Conservation (phyloP, 2,329 filamentous ascomycete genomes). For the Alternaria consortialis region DNA sequence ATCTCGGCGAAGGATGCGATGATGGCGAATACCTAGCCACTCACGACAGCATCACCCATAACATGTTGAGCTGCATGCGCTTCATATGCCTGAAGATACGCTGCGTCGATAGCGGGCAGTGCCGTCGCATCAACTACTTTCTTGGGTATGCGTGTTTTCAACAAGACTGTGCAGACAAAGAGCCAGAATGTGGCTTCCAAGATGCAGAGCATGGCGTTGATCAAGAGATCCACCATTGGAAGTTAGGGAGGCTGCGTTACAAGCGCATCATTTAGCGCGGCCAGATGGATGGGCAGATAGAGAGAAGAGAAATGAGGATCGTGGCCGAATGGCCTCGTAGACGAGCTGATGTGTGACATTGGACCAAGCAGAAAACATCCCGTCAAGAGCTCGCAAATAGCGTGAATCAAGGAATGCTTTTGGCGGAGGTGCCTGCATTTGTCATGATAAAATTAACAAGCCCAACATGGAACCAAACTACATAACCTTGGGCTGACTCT, state of each 20-base stretch:
- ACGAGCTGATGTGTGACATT: background rate
- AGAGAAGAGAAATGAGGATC: background rate
- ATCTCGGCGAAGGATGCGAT: too few species aligned
- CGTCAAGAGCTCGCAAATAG: background rate
- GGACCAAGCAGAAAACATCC: background rate
- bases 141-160: too few species aligned
- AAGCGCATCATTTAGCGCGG: background rate
- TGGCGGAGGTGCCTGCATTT: background rate
- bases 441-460: background rate
- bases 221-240: background rate
- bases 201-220: background rate
- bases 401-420: background rate
- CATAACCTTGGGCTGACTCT: slow-evolving; percentile 41
- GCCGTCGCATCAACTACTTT: too few species aligned
- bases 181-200: too few species aligned
- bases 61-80: too few species aligned
- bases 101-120: too few species aligned
- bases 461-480: background rate
- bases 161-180: too few species aligned
- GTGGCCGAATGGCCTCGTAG: background rate
- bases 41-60: too few species aligned
- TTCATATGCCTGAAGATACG: too few species aligned
- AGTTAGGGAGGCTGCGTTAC: background rate
- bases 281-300: background rate
- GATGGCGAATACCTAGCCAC: too few species aligned